Percentiles rank a stretch among this genome's conserved stretches.
These are phyloP conservation scores for Globisporangium abappressorium DNA, from an alignment of 352 stramenopile genomes.

Conservation along the genomic window DNA sequence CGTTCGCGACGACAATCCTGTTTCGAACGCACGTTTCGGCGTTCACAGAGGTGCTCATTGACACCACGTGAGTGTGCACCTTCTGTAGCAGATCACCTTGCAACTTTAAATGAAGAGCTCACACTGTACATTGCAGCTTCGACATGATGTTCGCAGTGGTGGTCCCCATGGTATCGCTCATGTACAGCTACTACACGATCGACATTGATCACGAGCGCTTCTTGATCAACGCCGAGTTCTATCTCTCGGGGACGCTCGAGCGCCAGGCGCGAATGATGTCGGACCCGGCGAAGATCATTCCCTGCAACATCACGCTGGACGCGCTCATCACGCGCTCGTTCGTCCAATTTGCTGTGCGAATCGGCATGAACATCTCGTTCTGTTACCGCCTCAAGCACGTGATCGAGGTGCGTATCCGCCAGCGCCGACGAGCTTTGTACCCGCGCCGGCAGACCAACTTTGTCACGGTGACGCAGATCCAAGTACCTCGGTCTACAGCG, in stretches of 20 bases:
- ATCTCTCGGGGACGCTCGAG: constrained; percentile 28
- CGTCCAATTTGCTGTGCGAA: constrained; percentile 20
- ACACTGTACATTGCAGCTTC: constrained; percentile 20
- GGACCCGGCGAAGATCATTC: constrained; percentile 28
- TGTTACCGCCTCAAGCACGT: constrained; percentile 27
- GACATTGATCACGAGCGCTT: constrained; percentile 28
- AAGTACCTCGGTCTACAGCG: too few species aligned
- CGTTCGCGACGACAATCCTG: constrained; percentile 23
- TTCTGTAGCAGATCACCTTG: too few species aligned
- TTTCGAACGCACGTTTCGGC: constrained; percentile 15
- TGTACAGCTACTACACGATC: constrained; percentile 33
- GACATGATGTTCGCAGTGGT: constrained; percentile 35
- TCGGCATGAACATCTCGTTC: constrained; percentile 26
- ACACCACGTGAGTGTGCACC: constrained; percentile 27
- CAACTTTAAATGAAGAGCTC: too few species aligned
- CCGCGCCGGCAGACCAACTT: neutral
- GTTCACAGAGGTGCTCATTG: constrained; percentile 29
- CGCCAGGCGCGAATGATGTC: constrained; percentile 26
- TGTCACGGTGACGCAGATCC: neutral
- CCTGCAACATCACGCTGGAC: constrained; percentile 29
- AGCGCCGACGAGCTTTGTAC: too few species aligned
- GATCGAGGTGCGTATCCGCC: constrained; percentile 7
- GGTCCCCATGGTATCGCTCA: constrained; percentile 25
- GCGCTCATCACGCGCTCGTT: constrained; percentile 22
- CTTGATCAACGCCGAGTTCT: constrained; percentile 15